phyloP scores from a whole-genome alignment of 768 basidiomycete genomes.

The Epithele typhae region DNA sequence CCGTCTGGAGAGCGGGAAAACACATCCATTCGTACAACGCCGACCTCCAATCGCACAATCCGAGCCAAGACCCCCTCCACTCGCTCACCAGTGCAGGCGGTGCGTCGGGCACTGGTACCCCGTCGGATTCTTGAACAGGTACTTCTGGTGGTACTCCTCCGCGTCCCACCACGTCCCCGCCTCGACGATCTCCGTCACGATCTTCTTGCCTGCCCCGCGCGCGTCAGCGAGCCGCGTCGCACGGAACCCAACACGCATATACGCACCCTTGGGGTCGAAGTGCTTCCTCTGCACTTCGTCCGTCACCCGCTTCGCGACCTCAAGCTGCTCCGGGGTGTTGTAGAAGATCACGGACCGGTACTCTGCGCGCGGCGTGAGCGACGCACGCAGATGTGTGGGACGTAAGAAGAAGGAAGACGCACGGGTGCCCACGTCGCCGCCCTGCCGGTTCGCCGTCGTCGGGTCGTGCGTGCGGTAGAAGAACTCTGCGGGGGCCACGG shows the following conservation, averaged over 20 bases:
- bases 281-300: conserved; percentile 81
- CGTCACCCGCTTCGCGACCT: conserved; percentile 72
- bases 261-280: conserved; percentile 54
- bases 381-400: neutral
- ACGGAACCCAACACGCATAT: too few species aligned
- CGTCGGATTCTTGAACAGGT: conserved; percentile 74
- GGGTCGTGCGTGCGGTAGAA: conserved; percentile 96
- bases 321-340: conserved; percentile 64
- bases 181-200: conserved; percentile 71
- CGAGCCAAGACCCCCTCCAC: too few species aligned
- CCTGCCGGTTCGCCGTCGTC: conserved; percentile 78
- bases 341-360: conserved; percentile 94
- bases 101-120: conserved; percentile 95
- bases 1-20: too few species aligned
- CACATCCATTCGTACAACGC: too few species aligned
- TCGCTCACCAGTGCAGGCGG: conserved; percentile 75
- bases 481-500: conserved; percentile 54
- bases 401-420: conserved; percentile 24
- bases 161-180: conserved; percentile 80
- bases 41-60: too few species aligned
- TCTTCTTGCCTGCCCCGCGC: conserved; percentile 44
- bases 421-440: conserved; percentile 77
- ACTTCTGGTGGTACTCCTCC: conserved; percentile 81
- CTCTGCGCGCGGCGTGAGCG: conserved; percentile 50
- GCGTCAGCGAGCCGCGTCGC: neutral